Evolutionary conservation across 2,329 filamentous ascomycete genomes (phyloP).

Genomic region (Colletotrichum kahawae): DNA sequence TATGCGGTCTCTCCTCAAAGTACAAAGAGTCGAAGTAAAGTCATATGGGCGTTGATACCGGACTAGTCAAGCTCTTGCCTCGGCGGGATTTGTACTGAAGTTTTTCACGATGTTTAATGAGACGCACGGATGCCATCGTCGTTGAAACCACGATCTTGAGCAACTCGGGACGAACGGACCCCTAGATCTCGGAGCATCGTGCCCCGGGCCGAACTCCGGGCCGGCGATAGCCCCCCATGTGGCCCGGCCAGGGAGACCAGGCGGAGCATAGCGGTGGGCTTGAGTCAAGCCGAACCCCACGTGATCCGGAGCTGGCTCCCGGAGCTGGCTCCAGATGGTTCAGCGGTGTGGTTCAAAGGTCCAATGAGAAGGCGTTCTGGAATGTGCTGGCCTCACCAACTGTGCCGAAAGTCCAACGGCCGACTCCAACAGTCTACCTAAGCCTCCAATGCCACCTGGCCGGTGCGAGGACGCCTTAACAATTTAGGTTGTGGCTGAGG

Average conservation of each 20-base stretch:
- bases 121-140: neutral
- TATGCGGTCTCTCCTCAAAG: neutral
- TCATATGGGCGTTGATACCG: neutral
- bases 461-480: neutral
- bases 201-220: neutral
- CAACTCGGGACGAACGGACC: neutral
- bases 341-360: neutral
- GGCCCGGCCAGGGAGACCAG: neutral
- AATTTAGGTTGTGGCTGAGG: slow-evolving; percentile 23
- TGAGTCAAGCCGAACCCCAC: neutral
- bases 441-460: neutral
- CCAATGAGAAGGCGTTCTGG: neutral
- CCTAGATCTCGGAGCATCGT: neutral
- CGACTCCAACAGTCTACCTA: neutral
- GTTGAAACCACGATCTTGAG: neutral
- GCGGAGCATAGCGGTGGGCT: neutral
- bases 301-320: neutral
- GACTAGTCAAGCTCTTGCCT: neutral
- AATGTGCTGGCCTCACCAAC: neutral
- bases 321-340: neutral
- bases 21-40: neutral
- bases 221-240: neutral
- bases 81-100: neutral
- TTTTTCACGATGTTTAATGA: neutral
- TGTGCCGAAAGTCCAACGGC: neutral